Evolutionary conservation across 495 filamentous ascomycete genomes (phyloP), one percentile per base, ranked within the genome.

Genomic region (Chaetomium tenue): DNA sequence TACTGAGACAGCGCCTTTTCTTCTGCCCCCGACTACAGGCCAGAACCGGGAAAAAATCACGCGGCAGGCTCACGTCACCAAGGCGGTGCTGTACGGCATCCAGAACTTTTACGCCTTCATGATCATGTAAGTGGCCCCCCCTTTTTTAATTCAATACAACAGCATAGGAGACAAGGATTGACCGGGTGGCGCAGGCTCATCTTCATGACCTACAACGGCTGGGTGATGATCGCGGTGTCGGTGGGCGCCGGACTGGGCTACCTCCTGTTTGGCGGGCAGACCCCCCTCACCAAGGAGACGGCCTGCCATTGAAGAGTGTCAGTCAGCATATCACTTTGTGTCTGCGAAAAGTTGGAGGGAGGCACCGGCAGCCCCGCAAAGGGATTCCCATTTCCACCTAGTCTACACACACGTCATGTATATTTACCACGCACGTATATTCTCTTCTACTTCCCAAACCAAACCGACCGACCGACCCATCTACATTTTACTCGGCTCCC

Each of bases 151-250:
- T n/a, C n/a, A 5, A 11, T 0, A 4, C 0, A 47, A 33, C 12
- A 28, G 18, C 0, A 33, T 1, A 13, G 0, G 23, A 42, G 7
- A 37, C 12, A 51, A n/a, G n/a, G 4, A 57, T 44, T 58, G 30
- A 56, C 53, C 3, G 7, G 18, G 54, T n/a, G n/a, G n/a, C n/a
- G 40, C 52, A 98, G 94, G 94, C 79, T 99, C 66, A 80, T 99
- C 23, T 99, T 99, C 78, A 99, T 99, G 94, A 99, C 95, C 3
- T 99, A 99, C 75, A 99, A 99, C 69, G 94, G 95, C 18, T 92
- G 88, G 83, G 88, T 99, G 62, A 99, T 99, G 94, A 75, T 96
- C 65, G 84, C 93, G 0, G 91, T 97, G 13, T 91, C 89, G 13
- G 81, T 93, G 15, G 94, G 94, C 25, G 93, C 93, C 0, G 96